Percentiles rank a stretch among this genome's conserved stretches.
Conservation (phyloP, 2,329 filamentous ascomycete genomes). For the Rachicladosporium sp. region DNA sequence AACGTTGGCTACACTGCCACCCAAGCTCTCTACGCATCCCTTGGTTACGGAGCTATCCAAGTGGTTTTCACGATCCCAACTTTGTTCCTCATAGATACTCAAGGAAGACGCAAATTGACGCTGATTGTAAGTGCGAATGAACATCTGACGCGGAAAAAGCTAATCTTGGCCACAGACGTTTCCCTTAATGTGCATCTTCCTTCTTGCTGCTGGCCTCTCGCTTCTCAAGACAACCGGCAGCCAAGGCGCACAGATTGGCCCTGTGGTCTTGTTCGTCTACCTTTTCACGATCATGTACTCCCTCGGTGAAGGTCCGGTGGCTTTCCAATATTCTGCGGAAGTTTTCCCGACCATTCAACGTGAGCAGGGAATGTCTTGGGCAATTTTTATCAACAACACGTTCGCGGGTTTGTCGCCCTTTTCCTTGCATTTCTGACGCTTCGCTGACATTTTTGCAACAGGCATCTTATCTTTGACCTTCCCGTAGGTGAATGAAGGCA, state of each 20-base stretch:
- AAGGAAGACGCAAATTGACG: constrained; percentile 30
- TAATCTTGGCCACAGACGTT: constrained; percentile 24
- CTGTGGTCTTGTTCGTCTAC: constrained; percentile 32
- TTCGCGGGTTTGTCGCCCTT: too few relatives aligned
- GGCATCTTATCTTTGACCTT: too few relatives aligned
- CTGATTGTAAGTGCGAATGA: constrained; percentile 8
- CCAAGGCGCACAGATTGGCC: constrained; percentile 24
- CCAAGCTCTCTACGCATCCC: constrained; percentile 28
- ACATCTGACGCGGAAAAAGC: too few relatives aligned
- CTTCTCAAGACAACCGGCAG: constrained; percentile 21
- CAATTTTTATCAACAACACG: constrained; percentile 46
- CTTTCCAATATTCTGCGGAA: constrained; percentile 33
- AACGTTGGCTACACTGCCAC: constrained; percentile 23
- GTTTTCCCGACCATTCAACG: constrained; percentile 35
- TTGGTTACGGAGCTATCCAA: constrained; percentile 35
- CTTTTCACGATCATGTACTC: constrained; percentile 42
- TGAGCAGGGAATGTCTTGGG: constrained; percentile 35
- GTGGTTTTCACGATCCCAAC: constrained; percentile 27
- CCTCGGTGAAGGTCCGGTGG: constrained; percentile 30
- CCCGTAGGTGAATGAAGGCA: too few relatives aligned
- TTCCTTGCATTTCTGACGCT: too few relatives aligned
- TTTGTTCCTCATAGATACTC: constrained; percentile 32
- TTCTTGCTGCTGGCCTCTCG: constrained; percentile 36
- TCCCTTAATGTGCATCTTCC: constrained; percentile 36
- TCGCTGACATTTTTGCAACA: too few relatives aligned